phyloP scores from a whole-genome alignment of 208 protist species.

The Phytomonas sp. region DNA sequence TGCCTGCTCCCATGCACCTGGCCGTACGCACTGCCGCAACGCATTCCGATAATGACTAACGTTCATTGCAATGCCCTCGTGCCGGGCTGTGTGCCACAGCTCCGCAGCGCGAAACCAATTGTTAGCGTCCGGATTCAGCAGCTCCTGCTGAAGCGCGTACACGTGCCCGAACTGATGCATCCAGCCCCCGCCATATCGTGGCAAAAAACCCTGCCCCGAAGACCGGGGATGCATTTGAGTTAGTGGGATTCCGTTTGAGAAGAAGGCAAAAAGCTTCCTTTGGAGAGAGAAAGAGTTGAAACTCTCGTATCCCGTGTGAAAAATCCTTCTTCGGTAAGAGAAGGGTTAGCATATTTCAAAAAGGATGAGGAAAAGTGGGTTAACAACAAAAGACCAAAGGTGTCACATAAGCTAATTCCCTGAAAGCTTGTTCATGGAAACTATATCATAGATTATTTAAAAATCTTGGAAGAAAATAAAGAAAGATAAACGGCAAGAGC shows the following conservation, averaged over 20 bases:
- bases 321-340: background rate
- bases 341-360: conserved; percentile 10
- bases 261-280: conserved; percentile 10
- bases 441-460: too few relatives aligned
- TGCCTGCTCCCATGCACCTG: conserved; percentile 56
- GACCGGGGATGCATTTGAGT: conserved; percentile 39
- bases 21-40: conserved; percentile 67
- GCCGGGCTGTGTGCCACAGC: conserved; percentile 75
- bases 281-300: conserved; percentile 1
- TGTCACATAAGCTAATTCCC: too few relatives aligned
- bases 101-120: conserved; percentile 81
- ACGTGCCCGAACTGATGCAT: conserved; percentile 90
- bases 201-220: conserved; percentile 58
- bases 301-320: background rate
- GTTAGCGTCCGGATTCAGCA: conserved; percentile 52
- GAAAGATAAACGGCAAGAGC: too few relatives aligned
- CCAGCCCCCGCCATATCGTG: conserved; percentile 80
- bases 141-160: conserved; percentile 80
- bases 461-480: too few relatives aligned
- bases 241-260: background rate
- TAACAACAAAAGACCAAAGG: too few relatives aligned
- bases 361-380: conserved; percentile 10
- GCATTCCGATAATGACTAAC: conserved; percentile 62
- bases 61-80: conserved; percentile 76
- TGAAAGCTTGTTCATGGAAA: too few relatives aligned